These are phyloP conservation scores for Aspergillus quadrilineatus DNA, from an alignment of 2,329 filamentous ascomycete species.

Conservation along the genomic window DNA sequence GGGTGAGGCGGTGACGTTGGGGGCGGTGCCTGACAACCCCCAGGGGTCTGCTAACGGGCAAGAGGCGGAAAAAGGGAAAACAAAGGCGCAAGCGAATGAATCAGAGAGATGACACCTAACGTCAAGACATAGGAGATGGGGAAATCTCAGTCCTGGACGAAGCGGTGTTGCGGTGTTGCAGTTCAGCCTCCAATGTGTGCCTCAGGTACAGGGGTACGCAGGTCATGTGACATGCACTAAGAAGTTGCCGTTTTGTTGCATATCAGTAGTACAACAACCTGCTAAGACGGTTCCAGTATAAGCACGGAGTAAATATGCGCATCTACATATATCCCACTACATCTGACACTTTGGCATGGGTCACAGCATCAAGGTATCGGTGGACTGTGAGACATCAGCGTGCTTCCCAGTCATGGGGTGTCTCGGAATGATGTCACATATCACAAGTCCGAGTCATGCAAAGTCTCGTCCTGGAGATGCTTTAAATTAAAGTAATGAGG, in stretches of 20 bases:
- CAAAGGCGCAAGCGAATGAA: neutral
- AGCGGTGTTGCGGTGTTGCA: conserved; percentile 9
- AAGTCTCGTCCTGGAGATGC: neutral
- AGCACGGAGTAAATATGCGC: neutral
- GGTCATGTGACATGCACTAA: neutral
- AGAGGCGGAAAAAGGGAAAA: neutral
- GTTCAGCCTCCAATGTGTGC: conserved; percentile 12
- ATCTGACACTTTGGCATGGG: neutral
- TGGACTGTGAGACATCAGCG: neutral
- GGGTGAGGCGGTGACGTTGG: conserved; percentile 16
- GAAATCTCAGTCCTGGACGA: conserved; percentile 3
- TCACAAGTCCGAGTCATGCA: conserved; percentile 5
- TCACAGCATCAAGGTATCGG: neutral
- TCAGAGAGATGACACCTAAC: neutral
- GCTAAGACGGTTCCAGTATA: neutral
- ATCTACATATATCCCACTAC: neutral
- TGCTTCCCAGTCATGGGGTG: conserved; percentile 1
- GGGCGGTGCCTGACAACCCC: conserved; percentile 19
- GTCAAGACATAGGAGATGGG: conserved; percentile 7
- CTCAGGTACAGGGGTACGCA: conserved; percentile 10
- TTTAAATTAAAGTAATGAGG: neutral
- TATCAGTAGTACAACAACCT: neutral
- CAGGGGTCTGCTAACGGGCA: conserved; percentile 5
- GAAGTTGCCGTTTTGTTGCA: neutral
- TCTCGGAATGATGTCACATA: conserved; percentile 1